Evolutionary conservation across 208 protist species (phyloP).

Genomic region (Leishmania lainsoni): DNA sequence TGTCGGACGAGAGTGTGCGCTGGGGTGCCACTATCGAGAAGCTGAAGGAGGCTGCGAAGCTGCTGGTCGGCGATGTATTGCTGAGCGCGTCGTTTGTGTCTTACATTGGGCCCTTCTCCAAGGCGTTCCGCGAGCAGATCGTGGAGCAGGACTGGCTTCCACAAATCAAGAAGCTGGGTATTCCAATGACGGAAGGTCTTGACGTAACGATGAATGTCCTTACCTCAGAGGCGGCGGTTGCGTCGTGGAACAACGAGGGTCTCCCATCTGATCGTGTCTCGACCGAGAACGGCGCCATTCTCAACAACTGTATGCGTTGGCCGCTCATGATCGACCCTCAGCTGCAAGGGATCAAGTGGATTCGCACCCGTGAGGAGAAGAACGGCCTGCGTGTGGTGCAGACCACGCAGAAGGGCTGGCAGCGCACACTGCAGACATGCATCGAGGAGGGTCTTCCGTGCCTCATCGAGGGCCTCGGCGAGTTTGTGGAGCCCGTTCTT

Average conservation of each 20-base stretch:
- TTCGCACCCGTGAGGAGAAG: conserved; percentile 94
- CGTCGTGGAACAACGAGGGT: conserved; percentile 97
- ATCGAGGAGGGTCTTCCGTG: conserved; percentile 93
- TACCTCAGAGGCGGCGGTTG: conserved; percentile 90
- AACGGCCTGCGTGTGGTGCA: conserved; percentile 94
- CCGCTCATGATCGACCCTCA: conserved; percentile 99
- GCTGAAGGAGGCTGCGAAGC: conserved; percentile 85
- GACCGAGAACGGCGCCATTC: conserved; percentile 97
- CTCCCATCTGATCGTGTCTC: conserved; percentile 97
- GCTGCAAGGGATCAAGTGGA: conserved; percentile 98
- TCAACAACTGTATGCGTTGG: conserved; percentile 97
- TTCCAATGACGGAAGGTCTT: conserved; percentile 94
- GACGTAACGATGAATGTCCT: conserved; percentile 94
- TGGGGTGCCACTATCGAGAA: conserved; percentile 95
- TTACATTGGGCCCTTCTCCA: conserved; percentile 98
- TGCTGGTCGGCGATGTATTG: conserved; percentile 97
- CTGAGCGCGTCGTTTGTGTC: conserved; percentile 97
- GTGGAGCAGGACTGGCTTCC: conserved; percentile 94
- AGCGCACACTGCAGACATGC: conserved; percentile 91
- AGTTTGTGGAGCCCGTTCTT: conserved; percentile 97
- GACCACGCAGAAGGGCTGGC: conserved; percentile 92
- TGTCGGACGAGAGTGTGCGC: conserved; percentile 96
- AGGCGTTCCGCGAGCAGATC: conserved; percentile 93
- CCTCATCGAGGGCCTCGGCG: conserved; percentile 96
- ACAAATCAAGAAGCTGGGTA: conserved; percentile 85